Evolutionary conservation across 192 early-diverging fungal species (phyloP), one percentile per base, ranked within the genome.

Genomic region (Umbelopsis vinacea): DNA sequence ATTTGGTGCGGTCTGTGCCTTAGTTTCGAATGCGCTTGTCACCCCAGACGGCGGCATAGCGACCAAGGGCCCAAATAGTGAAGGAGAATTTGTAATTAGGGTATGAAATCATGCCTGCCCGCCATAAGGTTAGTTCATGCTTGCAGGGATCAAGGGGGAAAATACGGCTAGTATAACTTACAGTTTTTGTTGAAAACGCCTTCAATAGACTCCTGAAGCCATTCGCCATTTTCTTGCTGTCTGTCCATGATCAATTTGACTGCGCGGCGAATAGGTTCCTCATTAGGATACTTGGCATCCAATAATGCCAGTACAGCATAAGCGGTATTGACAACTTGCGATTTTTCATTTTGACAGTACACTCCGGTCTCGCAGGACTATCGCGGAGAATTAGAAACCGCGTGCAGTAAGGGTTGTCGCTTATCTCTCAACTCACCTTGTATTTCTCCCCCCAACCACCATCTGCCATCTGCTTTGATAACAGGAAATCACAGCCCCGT

Each of bases 361-460:
- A 79, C 86, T 73, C 73, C 82, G 8, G 79, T 76, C 74, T 94
- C 95, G 71, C 91, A 95, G 3, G 93, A 88, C 86, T 89, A 72
- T 33, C 17, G 46, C 19, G 23, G 9, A 70, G 7, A 9, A 17
- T 33, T 24, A 4, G 24, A 4, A 2, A 23, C 11, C 4, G 11
- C 17, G 8, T 45, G 1, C 14, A 4, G 12, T 43, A n/a, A 70
- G 29, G 38, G 38, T 3, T 8, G 66, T 52, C 45, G 15, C 45
- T 23, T 12, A 68, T 9, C 24, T 23, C 11, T n/a, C 43, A 60
- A 46, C 73, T 69, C 79, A 89, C 89, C 77, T 94, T 91, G 84
- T 96, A 99, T 14, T 88, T 80, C 82, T 99, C 97, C 71, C 97
- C 97, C 97, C 97, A 99, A 6, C 97, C 97, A 70, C 97, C 97